Evolutionary conservation across 129 eudicot species (phyloP).

Genomic region (Helianthus annuus): DNA sequence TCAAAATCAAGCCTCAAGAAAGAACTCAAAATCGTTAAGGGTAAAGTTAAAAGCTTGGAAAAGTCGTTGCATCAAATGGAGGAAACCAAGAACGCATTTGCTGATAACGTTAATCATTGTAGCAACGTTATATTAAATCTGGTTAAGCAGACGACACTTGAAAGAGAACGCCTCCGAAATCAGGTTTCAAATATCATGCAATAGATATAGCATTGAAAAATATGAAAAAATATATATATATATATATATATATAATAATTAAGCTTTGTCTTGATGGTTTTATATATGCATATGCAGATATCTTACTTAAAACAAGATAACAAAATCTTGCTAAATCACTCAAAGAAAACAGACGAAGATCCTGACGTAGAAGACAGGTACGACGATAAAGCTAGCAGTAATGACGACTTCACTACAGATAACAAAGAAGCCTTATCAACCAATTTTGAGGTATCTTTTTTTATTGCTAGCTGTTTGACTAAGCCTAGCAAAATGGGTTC

Average conservation of each 20-base stretch:
- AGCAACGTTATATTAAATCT: constrained; percentile 67
- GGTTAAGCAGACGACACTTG: constrained; percentile 69
- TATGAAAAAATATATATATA: too few relatives aligned
- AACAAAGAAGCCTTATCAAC: constrained; percentile 31
- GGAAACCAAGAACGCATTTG: constrained; percentile 65
- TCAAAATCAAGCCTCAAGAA: constrained; percentile 62
- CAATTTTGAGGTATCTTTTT: constrained; percentile 27
- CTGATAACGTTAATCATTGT: constrained; percentile 61
- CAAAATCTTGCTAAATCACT: constrained; percentile 38
- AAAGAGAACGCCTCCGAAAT: constrained; percentile 88
- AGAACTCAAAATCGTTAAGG: constrained; percentile 47
- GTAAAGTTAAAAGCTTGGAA: constrained; percentile 57
- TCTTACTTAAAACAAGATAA: constrained; percentile 58
- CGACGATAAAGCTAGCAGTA: constrained; percentile 32
- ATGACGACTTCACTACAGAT: constrained; percentile 5
- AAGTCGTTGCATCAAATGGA: constrained; percentile 65
- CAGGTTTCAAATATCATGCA: constrained; percentile 53
- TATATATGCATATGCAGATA: constrained; percentile 55
- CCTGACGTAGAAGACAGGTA: constrained; percentile 22
- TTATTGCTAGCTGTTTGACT: not conserved
- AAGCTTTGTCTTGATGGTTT: constrained; percentile 3
- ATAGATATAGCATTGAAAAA: not conserved
- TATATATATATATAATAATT: too few relatives aligned
- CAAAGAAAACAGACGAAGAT: constrained; percentile 31
- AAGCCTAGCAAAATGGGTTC: not conserved